phyloP scores from a whole-genome alignment of 2,329 filamentous ascomycete species.

The Aspergillus ruber region DNA sequence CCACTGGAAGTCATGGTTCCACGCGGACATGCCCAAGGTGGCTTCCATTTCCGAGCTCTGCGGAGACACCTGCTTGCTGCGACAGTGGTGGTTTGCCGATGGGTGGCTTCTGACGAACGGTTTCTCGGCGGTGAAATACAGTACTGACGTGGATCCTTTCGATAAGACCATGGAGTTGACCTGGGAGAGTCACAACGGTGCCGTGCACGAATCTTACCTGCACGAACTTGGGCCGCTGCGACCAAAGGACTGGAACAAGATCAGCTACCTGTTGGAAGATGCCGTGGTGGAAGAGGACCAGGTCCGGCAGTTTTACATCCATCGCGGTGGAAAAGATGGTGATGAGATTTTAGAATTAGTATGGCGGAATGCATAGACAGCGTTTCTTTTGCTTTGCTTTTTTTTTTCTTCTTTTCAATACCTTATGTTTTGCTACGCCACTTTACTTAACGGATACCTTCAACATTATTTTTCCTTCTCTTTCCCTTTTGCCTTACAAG shows the following conservation, averaged over 20 bases:
- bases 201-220: slow-evolving; percentile 40
- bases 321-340: slow-evolving; percentile 34
- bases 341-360: slow-evolving; percentile 38
- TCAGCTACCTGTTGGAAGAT: slow-evolving; percentile 46
- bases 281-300: slow-evolving; percentile 38
- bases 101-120: slow-evolving; percentile 53
- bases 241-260: slow-evolving; percentile 42
- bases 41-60: slow-evolving; percentile 47
- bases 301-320: slow-evolving; percentile 53
- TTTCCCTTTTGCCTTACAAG: background rate
- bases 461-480: background rate
- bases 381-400: background rate
- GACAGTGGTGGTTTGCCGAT: slow-evolving; percentile 46
- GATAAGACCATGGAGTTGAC: slow-evolving; percentile 48
- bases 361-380: slow-evolving; percentile 19
- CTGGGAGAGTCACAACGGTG: slow-evolving; percentile 43
- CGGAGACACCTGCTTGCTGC: slow-evolving; percentile 51
- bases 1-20: slow-evolving; percentile 39
- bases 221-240: slow-evolving; percentile 51
- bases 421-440: slow-evolving; percentile 1
- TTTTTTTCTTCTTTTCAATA: background rate
- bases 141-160: slow-evolving; percentile 38
- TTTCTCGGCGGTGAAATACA: slow-evolving; percentile 51
- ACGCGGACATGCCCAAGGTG: slow-evolving; percentile 45
- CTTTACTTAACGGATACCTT: background rate